These are phyloP conservation scores for Cephaloascus albidus DNA, from an alignment of 805 yeast genomes.

Conservation along the genomic window DNA sequence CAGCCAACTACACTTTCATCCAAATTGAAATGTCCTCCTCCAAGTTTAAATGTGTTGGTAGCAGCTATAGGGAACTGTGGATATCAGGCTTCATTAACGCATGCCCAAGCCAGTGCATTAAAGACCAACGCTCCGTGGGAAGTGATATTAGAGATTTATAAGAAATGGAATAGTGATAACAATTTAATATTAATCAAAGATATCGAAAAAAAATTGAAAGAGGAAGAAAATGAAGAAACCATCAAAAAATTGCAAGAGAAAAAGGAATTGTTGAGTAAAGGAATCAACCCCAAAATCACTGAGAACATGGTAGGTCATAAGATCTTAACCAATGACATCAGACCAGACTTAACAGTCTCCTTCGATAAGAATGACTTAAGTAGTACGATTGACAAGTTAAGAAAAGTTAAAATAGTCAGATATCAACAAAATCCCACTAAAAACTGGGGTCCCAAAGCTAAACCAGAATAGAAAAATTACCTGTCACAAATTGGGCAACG, in stretches of 20 bases:
- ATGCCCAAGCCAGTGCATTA: constrained; percentile 75
- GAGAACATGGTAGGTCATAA: constrained; percentile 39
- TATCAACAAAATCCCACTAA: constrained; percentile 89
- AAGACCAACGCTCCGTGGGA: constrained; percentile 90
- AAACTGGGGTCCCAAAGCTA: constrained; percentile 96
- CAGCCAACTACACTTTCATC: constrained; percentile 71
- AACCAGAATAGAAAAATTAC: constrained; percentile 48
- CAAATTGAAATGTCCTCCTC: constrained; percentile 72
- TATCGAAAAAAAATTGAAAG: constrained; percentile 14
- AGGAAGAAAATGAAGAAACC: constrained; percentile 1
- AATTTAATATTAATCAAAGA: constrained; percentile 19
- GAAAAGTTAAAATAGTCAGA: constrained; percentile 75
- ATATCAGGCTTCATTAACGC: constrained; percentile 75
- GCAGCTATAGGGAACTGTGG: constrained; percentile 85
- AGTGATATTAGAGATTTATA: constrained; percentile 62
- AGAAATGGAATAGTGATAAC: constrained; percentile 42
- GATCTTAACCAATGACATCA: constrained; percentile 35
- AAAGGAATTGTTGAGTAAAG: constrained; percentile 13
- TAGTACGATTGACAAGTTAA: constrained; percentile 44
- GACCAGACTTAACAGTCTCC: constrained; percentile 25
- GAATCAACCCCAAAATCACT: constrained; percentile 32
- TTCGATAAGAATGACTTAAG: constrained; percentile 58
- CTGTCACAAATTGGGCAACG: too few relatives aligned
- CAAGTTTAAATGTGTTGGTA: constrained; percentile 60
- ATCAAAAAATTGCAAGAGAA: constrained; percentile 4